These are phyloP conservation scores for Skeletonema potamos DNA, from an alignment of 108 stramenopile species.

Conservation along the genomic window DNA sequence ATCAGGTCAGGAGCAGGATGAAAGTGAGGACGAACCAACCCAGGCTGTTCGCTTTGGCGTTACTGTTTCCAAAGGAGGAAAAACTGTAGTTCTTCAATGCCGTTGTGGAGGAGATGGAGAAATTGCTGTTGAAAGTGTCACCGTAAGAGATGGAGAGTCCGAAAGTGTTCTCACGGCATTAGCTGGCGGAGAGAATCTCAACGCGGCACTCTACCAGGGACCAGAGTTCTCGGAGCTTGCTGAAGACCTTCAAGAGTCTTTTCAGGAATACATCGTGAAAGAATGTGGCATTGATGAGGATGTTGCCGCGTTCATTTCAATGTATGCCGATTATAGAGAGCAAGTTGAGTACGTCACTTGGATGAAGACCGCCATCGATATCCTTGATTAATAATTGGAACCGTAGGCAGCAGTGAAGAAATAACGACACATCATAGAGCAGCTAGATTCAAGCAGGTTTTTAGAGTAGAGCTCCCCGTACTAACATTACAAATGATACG, in stretches of 20 bases:
- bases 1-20: slow-evolving; percentile 37
- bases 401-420: too few relatives aligned
- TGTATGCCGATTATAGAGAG: slow-evolving; percentile 79
- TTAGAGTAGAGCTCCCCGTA: background rate
- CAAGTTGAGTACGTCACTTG: slow-evolving; percentile 48
- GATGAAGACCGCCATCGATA: slow-evolving; percentile 36
- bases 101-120: slow-evolving; percentile 38
- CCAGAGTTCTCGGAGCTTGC: slow-evolving; percentile 78
- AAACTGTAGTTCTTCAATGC: slow-evolving; percentile 64
- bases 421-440: background rate
- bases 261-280: slow-evolving; percentile 53
- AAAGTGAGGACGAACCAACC: slow-evolving; percentile 54
- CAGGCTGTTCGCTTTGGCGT: slow-evolving; percentile 68
- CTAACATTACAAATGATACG: background rate
- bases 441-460: background rate
- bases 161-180: slow-evolving; percentile 21
- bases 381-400: slow-evolving; percentile 27
- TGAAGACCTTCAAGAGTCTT: slow-evolving; percentile 68
- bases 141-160: slow-evolving; percentile 46
- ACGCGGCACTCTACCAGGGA: slow-evolving; percentile 64
- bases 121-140: slow-evolving; percentile 56
- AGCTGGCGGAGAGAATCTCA: slow-evolving; percentile 27
- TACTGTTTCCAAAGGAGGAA: slow-evolving; percentile 71
- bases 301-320: slow-evolving; percentile 69
- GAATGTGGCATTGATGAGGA: slow-evolving; percentile 68